Evolutionary conservation across 2,329 filamentous ascomycete genomes (phyloP), one percentile per base, ranked within the genome.

Genomic region (Stromatinia cepivora): DNA sequence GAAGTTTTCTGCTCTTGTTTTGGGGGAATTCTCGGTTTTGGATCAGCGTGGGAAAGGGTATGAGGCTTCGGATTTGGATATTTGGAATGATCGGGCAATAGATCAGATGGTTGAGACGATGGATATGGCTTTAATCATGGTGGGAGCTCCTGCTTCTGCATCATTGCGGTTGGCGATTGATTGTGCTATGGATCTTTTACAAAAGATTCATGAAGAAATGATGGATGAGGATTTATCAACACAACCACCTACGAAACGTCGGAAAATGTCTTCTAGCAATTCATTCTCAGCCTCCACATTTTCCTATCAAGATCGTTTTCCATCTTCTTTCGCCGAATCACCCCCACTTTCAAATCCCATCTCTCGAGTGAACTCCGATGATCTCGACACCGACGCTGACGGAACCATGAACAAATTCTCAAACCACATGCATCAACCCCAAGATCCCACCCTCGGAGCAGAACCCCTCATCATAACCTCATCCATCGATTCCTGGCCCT

Each of bases 401-500:
- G 84, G 86, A 70, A 83, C 84, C 0, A 83, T 92, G 67, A 83
- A 85, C 50, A 77, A 78, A 0, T 92, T 94, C 76, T 86, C 91
- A 70, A 77, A 80, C 1, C 86, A 91, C 76, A 84, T 93, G 78
- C 81, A 82, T 53, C 77, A 80, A 31, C 76, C 81, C 6, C 71
- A 72, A 13, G 79, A 82, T 65, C 78, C 79, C 0, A 72, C 71
- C 3, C 71, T 80, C 0, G 81, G 81, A 1, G 83, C 85, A 0
- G 77, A 81, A 68, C 93, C 94, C 0, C 73, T 96, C 5, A 83
- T 97, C 13, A 88, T 98, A 56, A 87, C 86, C 0, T 84, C 86
- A 65, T 81, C 89, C 1, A 83, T 92, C 2, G 79, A 84, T 0
- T 80, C 88, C 73, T 98, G 94, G 94, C 93, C 94, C 0, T 94